A percentile compares a stretch with the other conserved stretches of the same genome.
These are phyloP conservation scores for Keithomyces neogunnii DNA, from an alignment of 2,329 filamentous ascomycete species.

Conservation along the genomic window DNA sequence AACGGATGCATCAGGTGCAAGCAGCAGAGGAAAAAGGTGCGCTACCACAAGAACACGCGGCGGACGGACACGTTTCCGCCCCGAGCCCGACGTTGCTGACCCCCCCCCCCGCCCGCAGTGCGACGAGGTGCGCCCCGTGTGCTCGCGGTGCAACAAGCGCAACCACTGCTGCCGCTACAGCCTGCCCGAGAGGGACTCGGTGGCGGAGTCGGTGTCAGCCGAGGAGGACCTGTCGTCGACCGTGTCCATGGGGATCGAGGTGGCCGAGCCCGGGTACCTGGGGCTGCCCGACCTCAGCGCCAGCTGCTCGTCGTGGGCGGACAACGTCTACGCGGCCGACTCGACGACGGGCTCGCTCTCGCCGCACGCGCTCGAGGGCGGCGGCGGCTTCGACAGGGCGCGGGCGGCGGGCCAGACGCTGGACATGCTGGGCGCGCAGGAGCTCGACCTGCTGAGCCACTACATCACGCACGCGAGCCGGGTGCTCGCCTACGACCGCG, in stretches of 20 bases:
- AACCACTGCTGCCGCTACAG: slow-evolving; percentile 21
- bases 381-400: neutral
- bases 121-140: slow-evolving; percentile 24
- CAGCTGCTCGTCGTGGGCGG: neutral
- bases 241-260: neutral
- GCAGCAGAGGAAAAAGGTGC: slow-evolving; percentile 26
- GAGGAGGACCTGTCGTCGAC: neutral
- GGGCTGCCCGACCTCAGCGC: neutral
- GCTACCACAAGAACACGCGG: neutral
- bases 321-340: neutral
- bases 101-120: slow-evolving; percentile 16
- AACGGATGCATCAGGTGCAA: slow-evolving; percentile 26
- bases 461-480: slow-evolving; percentile 33
- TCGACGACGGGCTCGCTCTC: neutral
- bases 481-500: slow-evolving; percentile 24
- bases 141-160: slow-evolving; percentile 23
- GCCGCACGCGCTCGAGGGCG: neutral
- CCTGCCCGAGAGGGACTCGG: neutral
- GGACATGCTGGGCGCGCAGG: slow-evolving; percentile 15
- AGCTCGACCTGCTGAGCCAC: slow-evolving; percentile 30
- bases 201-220: neutral
- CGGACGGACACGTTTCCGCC: too few relatives aligned
- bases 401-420: neutral
- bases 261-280: neutral
- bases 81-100: neutral